Evolutionary conservation across 345 rosid genomes (phyloP), one percentile per base, ranked within the genome.

Genomic region (Hibiscus mutabilis): DNA sequence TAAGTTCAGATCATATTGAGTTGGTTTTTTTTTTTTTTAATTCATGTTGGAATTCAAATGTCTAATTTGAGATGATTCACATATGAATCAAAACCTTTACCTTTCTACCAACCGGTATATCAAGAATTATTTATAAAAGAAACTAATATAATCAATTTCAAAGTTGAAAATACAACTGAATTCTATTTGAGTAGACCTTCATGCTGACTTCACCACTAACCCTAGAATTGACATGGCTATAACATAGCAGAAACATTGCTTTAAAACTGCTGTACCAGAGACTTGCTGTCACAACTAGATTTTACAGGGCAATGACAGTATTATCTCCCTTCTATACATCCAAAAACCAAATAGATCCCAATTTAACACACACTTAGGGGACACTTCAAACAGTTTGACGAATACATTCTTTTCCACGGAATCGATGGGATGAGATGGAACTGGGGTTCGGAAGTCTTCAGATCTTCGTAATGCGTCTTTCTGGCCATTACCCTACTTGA

Each of bases 401-500:
- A 60, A 73, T 70, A 76, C 69, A 37, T 60, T 71, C 66, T 35
- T 1, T 21, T 21, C 46, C 22, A 12, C 33, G 16, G 31, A 60
- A 22, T n/a, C 67, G 66, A 61, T 15, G 33, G 21, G 57, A 66
- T 21, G 40, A 33, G 47, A 27, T 52, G 40, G 18, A 49, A n/a
- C n/a, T 11, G 16, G 37, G 72, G 60, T 27, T 66, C 27, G 21
- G 15, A 70, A 22, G 56, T 56, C 76, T 47, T 68, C 14, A 22
- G 19, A 57, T 27, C 31, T 70, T 44, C 44, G 44, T 15, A 19
- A 25, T 19, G 55, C 69, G 55, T 59, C 70, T 40, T 67, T 64
- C 51, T 71, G 65, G 31, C 63, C 42, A 53, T 44, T 74, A 5
- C 35, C 27, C 76, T 84, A 90, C 79, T 90, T 85, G 80, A 90